Evolutionary conservation across 2,329 filamentous ascomycete species (phyloP), one percentile per base, ranked within the genome.

Genomic region (Mycosphaerella arachidis): DNA sequence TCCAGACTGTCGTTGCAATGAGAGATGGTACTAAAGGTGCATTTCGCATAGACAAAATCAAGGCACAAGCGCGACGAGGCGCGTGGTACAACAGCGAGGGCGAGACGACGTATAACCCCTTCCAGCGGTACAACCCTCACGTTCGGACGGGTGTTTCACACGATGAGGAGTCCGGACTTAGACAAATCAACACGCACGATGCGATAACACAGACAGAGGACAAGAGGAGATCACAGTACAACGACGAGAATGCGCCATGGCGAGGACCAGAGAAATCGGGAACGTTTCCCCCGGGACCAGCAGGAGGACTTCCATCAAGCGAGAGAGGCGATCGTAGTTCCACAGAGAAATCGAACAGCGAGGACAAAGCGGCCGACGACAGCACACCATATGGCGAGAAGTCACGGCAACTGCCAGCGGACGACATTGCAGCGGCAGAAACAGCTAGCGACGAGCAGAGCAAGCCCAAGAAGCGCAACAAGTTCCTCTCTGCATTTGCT

Each of bases 31-130:
- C 63, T 65, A 46, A 63, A 55, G 30, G 56, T 31, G 57, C 57
- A 48, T 58, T 52, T 30, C 46, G 50, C 16, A 16, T 60, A 67
- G 67, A 68, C 58, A 64, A 64, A 35, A 71, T 72, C 63, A 71
- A 71, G 57, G 61, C 63, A 12, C 59, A 63, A n/a, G 70, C 70
- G 43, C 64, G 69, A 48, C 58, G 62, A 16, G 59, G 64, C 20
- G 70, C 69, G 13, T 72, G 70, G 69, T 72, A 69, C 58, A 53
- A 62, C 56, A 58, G 63, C 40, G 59, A 59, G 24, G 61, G 58
- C 12, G 53, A 62, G 18, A 56, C 53, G 35, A 66, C 65, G 4
- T 71, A 67, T 59, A 73, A 72, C 53, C 56, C 63, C 29, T 71
- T 71, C 48, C 63, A 66, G 1, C 66, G 71, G 27, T 52, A 60